Evolutionary conservation across 306 rosid species (phyloP).

Genomic region (Echinosophora koreensis): DNA sequence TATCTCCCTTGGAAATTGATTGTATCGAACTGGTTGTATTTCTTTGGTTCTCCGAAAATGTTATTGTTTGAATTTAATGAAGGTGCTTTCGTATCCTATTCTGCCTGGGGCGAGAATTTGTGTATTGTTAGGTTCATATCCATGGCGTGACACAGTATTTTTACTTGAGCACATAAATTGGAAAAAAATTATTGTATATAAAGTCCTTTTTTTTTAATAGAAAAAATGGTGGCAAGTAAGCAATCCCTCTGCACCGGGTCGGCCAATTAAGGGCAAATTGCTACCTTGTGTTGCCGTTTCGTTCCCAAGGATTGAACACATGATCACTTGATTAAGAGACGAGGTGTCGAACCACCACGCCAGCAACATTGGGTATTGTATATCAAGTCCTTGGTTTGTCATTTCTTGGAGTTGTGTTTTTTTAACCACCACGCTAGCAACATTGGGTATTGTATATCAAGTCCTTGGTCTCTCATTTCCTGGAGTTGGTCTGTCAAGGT

Average conservation of each 20-base stretch:
- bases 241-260: no score
- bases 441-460: no score
- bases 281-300: no score
- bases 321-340: no score
- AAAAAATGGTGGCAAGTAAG: no score
- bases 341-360: no score
- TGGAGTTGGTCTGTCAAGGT: no score
- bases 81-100: background rate
- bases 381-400: background rate
- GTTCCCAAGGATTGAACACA: no score
- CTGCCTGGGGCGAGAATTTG: background rate
- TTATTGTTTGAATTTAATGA: conserved; percentile 55
- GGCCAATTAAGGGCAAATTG: no score
- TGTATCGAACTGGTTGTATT: conserved; percentile 67
- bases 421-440: background rate
- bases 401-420: background rate
- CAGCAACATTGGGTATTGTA: no score
- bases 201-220: no score
- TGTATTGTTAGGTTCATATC: background rate
- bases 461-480: no score
- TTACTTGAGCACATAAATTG: background rate
- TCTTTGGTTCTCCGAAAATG: conserved; percentile 48
- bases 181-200: background rate
- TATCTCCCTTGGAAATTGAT: conserved; percentile 62
- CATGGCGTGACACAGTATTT: background rate